Evolutionary conservation across 495 filamentous ascomycete species (phyloP).

Genomic region (Glarea lozoyensis): DNA sequence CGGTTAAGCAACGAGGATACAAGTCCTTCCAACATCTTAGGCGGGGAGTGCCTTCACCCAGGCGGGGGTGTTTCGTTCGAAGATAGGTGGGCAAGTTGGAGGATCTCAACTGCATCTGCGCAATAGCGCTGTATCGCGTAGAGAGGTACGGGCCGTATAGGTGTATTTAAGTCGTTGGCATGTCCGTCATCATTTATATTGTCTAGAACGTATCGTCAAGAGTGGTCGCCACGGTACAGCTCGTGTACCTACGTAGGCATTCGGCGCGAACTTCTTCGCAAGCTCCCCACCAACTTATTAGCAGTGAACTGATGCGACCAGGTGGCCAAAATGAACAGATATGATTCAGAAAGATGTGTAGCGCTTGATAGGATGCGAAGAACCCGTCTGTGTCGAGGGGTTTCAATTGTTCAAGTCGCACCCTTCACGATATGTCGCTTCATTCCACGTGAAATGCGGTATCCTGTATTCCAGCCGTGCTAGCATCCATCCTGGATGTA

Average conservation of each 20-base stretch:
- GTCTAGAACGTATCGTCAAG: neutral
- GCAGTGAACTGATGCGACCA: too few relatives aligned
- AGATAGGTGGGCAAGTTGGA: neutral
- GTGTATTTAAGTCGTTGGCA: neutral
- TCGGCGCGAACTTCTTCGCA: slow-evolving; percentile 4
- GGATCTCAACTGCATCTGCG: neutral
- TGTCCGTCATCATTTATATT: neutral
- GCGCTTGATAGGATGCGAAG: too few relatives aligned
- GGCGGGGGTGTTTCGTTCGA: slow-evolving; percentile 32
- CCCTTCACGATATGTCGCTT: too few relatives aligned
- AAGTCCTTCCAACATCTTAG: slow-evolving; percentile 54
- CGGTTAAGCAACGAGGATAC: slow-evolving; percentile 91
- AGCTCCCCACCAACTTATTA: slow-evolving; percentile 7
- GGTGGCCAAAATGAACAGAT: too few relatives aligned
- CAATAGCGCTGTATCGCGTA: neutral
- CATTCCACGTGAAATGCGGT: too few relatives aligned
- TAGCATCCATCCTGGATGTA: too few relatives aligned
- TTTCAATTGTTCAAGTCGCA: too few relatives aligned
- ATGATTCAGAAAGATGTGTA: too few relatives aligned
- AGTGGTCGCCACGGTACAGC: neutral
- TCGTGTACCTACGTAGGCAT: neutral
- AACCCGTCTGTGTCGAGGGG: too few relatives aligned
- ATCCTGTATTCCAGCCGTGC: too few relatives aligned
- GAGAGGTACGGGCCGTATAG: neutral
- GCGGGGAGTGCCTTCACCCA: slow-evolving; percentile 40